Evolutionary conservation across 305 asterid species (phyloP).

Genomic region (Lippia alba): DNA sequence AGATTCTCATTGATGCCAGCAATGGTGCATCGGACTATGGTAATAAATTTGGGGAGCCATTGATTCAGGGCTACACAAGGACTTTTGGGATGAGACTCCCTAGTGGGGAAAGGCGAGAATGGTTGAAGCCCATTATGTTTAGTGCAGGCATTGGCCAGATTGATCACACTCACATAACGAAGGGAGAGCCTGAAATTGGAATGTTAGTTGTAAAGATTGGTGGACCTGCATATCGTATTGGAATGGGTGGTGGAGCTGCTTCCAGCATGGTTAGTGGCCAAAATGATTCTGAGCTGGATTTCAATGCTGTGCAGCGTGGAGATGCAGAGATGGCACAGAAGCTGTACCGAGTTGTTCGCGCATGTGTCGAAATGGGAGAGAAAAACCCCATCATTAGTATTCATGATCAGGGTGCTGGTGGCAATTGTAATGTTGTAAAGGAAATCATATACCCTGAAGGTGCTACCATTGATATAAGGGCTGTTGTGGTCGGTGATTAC

Average conservation of each 20-base stretch:
- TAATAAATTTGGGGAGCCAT: slow-evolving; percentile 93
- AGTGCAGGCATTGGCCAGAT: slow-evolving; percentile 98
- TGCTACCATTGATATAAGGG: slow-evolving; percentile 85
- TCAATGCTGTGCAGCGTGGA: slow-evolving; percentile 97
- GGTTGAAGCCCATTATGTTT: slow-evolving; percentile 98
- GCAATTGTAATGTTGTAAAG: slow-evolving; percentile 94
- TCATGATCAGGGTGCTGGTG: slow-evolving; percentile 99
- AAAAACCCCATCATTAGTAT: slow-evolving; percentile 86
- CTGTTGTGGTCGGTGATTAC: slow-evolving; percentile 91
- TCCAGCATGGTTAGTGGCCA: slow-evolving; percentile 99
- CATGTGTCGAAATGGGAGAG: slow-evolving; percentile 90
- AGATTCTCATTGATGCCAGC: slow-evolving; percentile 88
- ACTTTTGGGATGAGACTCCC: slow-evolving; percentile 96
- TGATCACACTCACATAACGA: slow-evolving; percentile 75
- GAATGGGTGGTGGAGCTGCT: slow-evolving; percentile 99
- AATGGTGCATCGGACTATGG: slow-evolving; percentile 99
- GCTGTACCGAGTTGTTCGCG: slow-evolving; percentile 87
- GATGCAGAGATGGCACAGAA: slow-evolving; percentile 99
- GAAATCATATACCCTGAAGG: slow-evolving; percentile 93
- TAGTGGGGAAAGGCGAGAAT: slow-evolving; percentile 87
- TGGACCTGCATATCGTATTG: slow-evolving; percentile 97
- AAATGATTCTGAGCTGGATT: slow-evolving; percentile 89
- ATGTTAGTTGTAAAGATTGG: slow-evolving; percentile 97
- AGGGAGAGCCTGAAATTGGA: slow-evolving; percentile 92
- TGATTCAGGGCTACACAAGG: slow-evolving; percentile 95